Evolutionary conservation across 108 stramenopile genomes (phyloP).

Genomic region (Nannochloropsis gaditana): DNA sequence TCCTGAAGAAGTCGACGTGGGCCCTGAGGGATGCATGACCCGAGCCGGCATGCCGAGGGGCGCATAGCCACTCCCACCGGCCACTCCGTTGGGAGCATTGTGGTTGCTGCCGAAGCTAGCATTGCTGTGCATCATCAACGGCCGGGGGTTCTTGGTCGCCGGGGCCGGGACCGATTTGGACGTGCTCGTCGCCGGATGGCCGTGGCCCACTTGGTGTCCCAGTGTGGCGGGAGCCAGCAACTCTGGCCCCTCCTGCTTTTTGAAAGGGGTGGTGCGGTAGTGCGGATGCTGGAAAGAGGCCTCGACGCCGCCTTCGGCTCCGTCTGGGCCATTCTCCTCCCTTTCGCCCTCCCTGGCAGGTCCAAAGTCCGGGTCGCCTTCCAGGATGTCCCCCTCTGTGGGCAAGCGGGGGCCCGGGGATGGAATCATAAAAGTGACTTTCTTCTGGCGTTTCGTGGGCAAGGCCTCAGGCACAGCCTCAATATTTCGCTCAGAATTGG

Average conservation of each 20-base stretch:
- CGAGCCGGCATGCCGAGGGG: background rate
- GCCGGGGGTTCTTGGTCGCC: background rate
- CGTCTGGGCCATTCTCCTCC: background rate
- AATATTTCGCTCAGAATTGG: background rate
- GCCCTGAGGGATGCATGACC: background rate
- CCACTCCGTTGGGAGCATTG: background rate
- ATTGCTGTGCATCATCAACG: background rate
- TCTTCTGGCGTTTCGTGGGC: background rate
- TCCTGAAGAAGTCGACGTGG: background rate
- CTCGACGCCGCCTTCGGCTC: background rate
- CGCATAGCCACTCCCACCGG: background rate
- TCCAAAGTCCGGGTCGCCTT: background rate
- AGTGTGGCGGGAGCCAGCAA: background rate
- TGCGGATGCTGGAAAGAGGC: background rate
- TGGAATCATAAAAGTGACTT: background rate
- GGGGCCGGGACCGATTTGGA: background rate
- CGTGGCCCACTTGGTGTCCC: background rate
- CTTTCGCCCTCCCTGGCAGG: background rate
- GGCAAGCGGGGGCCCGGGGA: background rate
- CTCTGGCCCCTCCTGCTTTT: background rate
- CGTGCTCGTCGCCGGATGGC: background rate
- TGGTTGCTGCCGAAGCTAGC: background rate
- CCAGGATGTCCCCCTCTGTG: background rate
- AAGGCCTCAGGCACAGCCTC: background rate
- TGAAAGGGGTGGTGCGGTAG: background rate